Evolutionary conservation across 345 rosid genomes (phyloP), one percentile per base, ranked within the genome.

Genomic region (Gossypium turneri): DNA sequence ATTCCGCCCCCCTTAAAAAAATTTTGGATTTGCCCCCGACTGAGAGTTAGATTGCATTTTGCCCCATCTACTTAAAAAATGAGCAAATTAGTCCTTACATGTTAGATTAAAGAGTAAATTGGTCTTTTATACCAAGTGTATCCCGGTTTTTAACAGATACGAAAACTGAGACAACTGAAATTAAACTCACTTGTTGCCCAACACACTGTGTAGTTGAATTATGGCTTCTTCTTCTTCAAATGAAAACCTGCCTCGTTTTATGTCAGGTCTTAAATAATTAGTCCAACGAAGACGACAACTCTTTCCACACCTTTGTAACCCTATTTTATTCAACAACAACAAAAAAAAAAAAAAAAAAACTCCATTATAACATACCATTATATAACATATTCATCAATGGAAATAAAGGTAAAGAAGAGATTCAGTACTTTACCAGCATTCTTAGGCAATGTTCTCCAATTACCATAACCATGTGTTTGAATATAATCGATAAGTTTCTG

Each of bases 391-490:
- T 75, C 22, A 68, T 51, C 51, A 25, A n/a, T 64, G 50, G 7
- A 17, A 38, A 62, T 61, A 34, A 34, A 34, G 41, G 41, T 34
- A 5, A 34, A 34, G 41, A 34, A 1, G 41, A 34, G 41, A 34
- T 34, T 5, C 41, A 5, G 41, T 34, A 34, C 41, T 34, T 34
- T 64, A 92, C 98, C 95, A 2, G 97, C 98, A 85, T 93, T 88
- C 77, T 90, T 85, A 7, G 98, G 97, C 50, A 93, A 92, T 15
- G 92, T 86, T 70, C 97, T 88, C 98, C 98, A 93, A 64, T 88
- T 90, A 13, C 98, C 93, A 59, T 85, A 90, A 5, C 98, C 98
- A 79, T 94, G 91, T 74, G 82, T 84, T 12, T 90, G 84, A 73
- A 94, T 90, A 76, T 90, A 94, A 55, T 85, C 90, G 62, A 84